phyloP scores from a whole-genome alignment of 495 filamentous ascomycete species.

The Talaromyces stipitatus region DNA sequence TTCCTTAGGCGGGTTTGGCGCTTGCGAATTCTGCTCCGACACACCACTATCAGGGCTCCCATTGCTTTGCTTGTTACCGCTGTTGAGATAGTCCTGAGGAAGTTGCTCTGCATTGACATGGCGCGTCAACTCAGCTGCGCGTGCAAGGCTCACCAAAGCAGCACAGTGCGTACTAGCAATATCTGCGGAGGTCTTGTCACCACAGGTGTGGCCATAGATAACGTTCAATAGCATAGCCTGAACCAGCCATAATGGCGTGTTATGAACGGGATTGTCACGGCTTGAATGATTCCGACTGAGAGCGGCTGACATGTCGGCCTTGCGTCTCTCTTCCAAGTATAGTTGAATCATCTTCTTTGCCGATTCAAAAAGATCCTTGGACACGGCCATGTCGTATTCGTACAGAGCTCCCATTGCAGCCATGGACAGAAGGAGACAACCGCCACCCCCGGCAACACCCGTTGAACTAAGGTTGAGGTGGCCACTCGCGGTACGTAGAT shows the following conservation, averaged over 20 bases:
- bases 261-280: slow-evolving; percentile 61
- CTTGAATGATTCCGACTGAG: slow-evolving; percentile 53
- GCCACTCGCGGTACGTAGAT: slow-evolving; percentile 44
- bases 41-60: neutral
- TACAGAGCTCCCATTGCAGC: slow-evolving; percentile 94
- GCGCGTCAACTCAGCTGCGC: slow-evolving; percentile 67
- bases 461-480: slow-evolving; percentile 51
- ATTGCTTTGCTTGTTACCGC: slow-evolving; percentile 7
- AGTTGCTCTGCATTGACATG: slow-evolving; percentile 34
- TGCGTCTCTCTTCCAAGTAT: slow-evolving; percentile 87
- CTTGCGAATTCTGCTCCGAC: slow-evolving; percentile 22
- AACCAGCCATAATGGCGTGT: slow-evolving; percentile 92
- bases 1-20: slow-evolving; percentile 49
- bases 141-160: slow-evolving; percentile 82
- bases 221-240: slow-evolving; percentile 97
- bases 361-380: slow-evolving; percentile 83
- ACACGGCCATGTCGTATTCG: slow-evolving; percentile 71
- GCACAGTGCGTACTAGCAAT: slow-evolving; percentile 89
- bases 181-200: slow-evolving; percentile 81
- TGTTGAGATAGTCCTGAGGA: slow-evolving; percentile 28
- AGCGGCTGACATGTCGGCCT: slow-evolving; percentile 78
- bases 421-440: slow-evolving; percentile 90
- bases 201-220: slow-evolving; percentile 92
- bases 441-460: slow-evolving; percentile 69
- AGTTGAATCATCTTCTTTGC: slow-evolving; percentile 93